Percentiles rank a stretch among this genome's conserved stretches.
These are phyloP conservation scores for Gaillardinia entomophila DNA, from an alignment of 805 yeast genomes.

Conservation along the genomic window DNA sequence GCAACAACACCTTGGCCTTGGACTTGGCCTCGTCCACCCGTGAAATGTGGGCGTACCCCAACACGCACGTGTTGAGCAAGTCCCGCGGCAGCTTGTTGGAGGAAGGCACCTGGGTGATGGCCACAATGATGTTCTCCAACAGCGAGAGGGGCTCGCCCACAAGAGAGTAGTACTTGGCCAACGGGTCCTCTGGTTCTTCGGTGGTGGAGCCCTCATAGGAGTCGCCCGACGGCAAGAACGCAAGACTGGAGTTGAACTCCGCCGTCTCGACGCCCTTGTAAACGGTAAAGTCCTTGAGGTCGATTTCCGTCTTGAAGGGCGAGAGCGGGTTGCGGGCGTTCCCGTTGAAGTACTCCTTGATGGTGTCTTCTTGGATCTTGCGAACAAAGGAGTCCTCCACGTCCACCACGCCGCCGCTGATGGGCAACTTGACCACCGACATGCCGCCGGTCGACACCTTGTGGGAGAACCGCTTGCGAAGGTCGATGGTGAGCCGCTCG, in stretches of 20 bases:
- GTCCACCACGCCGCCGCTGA: conserved; percentile 73
- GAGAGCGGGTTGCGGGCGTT: conserved; percentile 57
- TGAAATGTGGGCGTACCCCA: conserved; percentile 72
- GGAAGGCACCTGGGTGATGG: conserved; percentile 39
- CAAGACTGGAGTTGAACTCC: conserved; percentile 29
- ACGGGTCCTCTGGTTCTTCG: conserved; percentile 18
- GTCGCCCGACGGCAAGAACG: conserved; percentile 40
- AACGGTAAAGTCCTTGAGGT: conserved; percentile 52
- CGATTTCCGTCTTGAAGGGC: conserved; percentile 81
- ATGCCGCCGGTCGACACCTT: conserved; percentile 25
- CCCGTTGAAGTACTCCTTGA: conserved; percentile 90
- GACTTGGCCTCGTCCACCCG: conserved; percentile 72
- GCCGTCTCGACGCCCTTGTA: conserved; percentile 50
- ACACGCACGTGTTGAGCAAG: conserved; percentile 51
- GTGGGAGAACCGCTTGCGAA: conserved; percentile 45
- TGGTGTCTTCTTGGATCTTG: conserved; percentile 66
- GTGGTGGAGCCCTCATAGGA: conserved; percentile 22
- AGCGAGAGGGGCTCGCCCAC: conserved; percentile 45
- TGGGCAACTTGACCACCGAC: conserved; percentile 55
- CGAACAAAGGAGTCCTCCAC: conserved; percentile 65
- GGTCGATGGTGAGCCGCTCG: conserved; percentile 61
- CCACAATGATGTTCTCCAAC: conserved; percentile 73
- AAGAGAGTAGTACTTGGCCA: conserved; percentile 27
- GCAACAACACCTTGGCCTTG: conserved; percentile 67
- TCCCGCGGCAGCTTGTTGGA: conserved; percentile 41